Percentiles rank a stretch among this genome's conserved stretches.
Conservation (phyloP, 2,329 filamentous ascomycete genomes). For the Cytospora chrysosperma region DNA sequence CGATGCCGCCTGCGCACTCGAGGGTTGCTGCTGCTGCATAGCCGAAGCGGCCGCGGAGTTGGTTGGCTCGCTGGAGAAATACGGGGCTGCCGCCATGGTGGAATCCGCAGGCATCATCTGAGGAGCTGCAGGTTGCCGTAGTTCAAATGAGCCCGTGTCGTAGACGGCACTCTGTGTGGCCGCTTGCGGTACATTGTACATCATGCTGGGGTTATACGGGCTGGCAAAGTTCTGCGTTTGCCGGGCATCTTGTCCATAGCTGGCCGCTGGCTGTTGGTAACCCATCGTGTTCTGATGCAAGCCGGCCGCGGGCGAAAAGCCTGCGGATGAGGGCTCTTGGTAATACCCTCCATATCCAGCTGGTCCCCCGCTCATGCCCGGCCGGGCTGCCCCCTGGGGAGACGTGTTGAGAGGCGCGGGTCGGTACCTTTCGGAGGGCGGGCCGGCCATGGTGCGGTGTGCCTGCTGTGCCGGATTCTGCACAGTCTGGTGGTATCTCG, state of each 20-base stretch:
- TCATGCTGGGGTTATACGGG: conserved; percentile 64
- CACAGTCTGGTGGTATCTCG: conserved; percentile 48
- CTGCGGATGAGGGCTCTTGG: conserved; percentile 47
- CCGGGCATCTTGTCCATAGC: conserved; percentile 63
- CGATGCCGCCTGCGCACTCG: conserved; percentile 51
- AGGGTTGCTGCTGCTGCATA: conserved; percentile 49
- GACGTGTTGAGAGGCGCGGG: conserved; percentile 51
- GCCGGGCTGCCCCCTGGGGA: conserved; percentile 40
- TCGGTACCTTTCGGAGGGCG: conserved; percentile 50
- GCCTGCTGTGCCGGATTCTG: conserved; percentile 49
- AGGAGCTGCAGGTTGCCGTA: conserved; percentile 73
- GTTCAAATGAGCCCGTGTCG: conserved; percentile 72
- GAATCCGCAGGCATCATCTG: conserved; percentile 69
- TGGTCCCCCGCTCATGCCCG: conserved; percentile 55
- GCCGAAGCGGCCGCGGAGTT: conserved; percentile 58
- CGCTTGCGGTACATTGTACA: conserved; percentile 75
- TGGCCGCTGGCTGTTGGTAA: conserved; percentile 56
- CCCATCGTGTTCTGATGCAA: conserved; percentile 55
- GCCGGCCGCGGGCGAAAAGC: conserved; percentile 52
- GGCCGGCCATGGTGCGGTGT: conserved; percentile 43
- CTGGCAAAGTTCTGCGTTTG: conserved; percentile 54
- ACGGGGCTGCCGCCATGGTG: conserved; percentile 61
- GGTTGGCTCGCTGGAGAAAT: conserved; percentile 68
- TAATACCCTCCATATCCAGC: conserved; percentile 61
- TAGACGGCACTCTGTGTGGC: conserved; percentile 65